These are phyloP conservation scores for Claviceps sp. DNA, from an alignment of 2,329 filamentous ascomycete species.

Conservation along the genomic window DNA sequence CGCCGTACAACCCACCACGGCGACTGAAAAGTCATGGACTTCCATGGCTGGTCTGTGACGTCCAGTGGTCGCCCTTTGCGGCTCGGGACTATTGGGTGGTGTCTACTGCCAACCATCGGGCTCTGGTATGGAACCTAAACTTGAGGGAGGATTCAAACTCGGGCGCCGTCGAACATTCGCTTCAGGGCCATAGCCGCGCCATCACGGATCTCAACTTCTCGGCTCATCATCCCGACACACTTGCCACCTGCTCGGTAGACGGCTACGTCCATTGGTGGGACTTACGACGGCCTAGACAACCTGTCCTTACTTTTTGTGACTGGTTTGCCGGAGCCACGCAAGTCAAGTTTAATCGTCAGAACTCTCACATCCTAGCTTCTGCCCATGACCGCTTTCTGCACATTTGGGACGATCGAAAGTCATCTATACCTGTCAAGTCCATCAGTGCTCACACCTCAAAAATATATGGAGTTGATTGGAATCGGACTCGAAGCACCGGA, in stretches of 20 bases:
- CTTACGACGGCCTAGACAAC: slow-evolving; percentile 57
- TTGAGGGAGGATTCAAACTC: slow-evolving; percentile 58
- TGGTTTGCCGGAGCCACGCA: slow-evolving; percentile 91
- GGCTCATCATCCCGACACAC: slow-evolving; percentile 75
- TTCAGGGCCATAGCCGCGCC: slow-evolving; percentile 70
- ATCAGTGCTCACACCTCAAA: slow-evolving; percentile 85
- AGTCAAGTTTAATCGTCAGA: slow-evolving; percentile 85
- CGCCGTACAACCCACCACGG: slow-evolving; percentile 73
- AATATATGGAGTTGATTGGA: slow-evolving; percentile 94
- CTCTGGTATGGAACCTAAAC: slow-evolving; percentile 84
- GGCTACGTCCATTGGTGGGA: slow-evolving; percentile 93
- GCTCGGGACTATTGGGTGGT: slow-evolving; percentile 84
- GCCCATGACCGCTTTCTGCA: slow-evolving; percentile 79
- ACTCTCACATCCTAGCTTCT: slow-evolving; percentile 76
- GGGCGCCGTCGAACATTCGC: slow-evolving; percentile 68
- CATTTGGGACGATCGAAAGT: slow-evolving; percentile 80
- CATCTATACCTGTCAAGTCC: slow-evolving; percentile 64
- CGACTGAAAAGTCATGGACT: slow-evolving; percentile 70
- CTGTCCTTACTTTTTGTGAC: slow-evolving; percentile 72
- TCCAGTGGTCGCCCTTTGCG: slow-evolving; percentile 93
- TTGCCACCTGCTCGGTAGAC: slow-evolving; percentile 85
- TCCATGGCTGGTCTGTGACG: slow-evolving; percentile 90
- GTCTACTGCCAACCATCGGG: slow-evolving; percentile 88
- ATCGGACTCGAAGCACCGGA: slow-evolving; percentile 56
- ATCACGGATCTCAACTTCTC: slow-evolving; percentile 97